A percentile compares a stretch with the other conserved stretches of the same genome.
These are phyloP conservation scores for Boehmeria nivea DNA, from an alignment of 306 rosid species.

Conservation along the genomic window DNA sequence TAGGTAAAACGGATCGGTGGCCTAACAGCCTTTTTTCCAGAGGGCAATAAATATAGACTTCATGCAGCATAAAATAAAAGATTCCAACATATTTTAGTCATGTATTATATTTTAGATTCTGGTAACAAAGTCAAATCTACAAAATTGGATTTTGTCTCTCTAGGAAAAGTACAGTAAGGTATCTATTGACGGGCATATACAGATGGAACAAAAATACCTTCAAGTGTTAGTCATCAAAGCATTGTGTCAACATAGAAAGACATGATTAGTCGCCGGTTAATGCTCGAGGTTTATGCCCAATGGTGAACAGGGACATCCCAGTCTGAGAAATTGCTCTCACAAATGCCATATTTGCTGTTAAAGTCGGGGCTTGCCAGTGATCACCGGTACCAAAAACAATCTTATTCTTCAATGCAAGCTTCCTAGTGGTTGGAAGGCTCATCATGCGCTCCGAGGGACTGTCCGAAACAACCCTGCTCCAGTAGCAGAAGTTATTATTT, in stretches of 20 bases:
- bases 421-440: conserved; percentile 82
- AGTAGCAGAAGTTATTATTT: conserved; percentile 20
- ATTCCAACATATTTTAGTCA: no score
- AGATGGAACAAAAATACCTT: conserved; percentile 8
- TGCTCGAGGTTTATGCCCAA: conserved; percentile 80
- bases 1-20: no score
- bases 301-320: conserved; percentile 79
- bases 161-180: not conserved
- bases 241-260: conserved; percentile 17
- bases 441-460: conserved; percentile 69
- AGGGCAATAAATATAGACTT: no score
- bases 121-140: no score
- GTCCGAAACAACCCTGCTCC: conserved; percentile 73
- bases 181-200: not conserved
- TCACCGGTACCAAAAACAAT: conserved; percentile 88
- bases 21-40: no score
- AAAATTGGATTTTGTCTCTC: no score
- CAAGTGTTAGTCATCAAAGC: conserved; percentile 4
- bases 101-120: no score
- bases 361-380: conserved; percentile 74
- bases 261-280: conserved; percentile 68
- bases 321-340: conserved; percentile 89
- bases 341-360: conserved; percentile 91
- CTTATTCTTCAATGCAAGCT: conserved; percentile 84
- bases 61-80: no score